Evolutionary conservation across 345 rosid genomes (phyloP).

Genomic region (Eutrema yunnanense): DNA sequence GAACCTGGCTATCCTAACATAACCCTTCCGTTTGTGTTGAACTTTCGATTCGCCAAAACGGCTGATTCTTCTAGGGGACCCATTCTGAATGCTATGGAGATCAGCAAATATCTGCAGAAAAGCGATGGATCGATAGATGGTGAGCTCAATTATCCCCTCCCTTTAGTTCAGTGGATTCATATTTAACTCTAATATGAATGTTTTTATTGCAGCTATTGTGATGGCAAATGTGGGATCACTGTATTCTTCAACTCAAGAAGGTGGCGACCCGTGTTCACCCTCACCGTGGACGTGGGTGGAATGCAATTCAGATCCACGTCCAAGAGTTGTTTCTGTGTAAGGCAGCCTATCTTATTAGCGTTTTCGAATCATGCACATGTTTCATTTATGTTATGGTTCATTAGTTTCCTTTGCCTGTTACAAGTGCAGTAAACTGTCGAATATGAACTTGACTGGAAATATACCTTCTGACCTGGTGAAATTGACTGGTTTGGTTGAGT

Average conservation of each 20-base stretch:
- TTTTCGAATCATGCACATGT: not conserved
- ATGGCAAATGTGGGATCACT: constrained; percentile 47
- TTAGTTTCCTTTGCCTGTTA: not conserved
- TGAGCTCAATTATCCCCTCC: constrained; percentile 27
- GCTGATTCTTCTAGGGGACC: constrained; percentile 90
- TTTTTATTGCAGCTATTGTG: constrained; percentile 49
- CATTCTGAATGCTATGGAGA: constrained; percentile 93
- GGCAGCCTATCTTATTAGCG: constrained; percentile 23
- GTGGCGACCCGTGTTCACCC: constrained; percentile 93
- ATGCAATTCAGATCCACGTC: constrained; percentile 64
- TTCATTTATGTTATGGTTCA: not conserved
- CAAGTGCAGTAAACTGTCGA: constrained; percentile 59
- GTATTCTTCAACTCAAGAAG: constrained; percentile 68
- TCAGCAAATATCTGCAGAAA: constrained; percentile 59
- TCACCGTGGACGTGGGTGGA: constrained; percentile 92
- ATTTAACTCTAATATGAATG: constrained; percentile 13
- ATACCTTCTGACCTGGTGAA: constrained; percentile 66
- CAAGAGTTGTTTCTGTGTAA: constrained; percentile 66
- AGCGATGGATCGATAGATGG: constrained; percentile 79
- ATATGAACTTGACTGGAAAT: constrained; percentile 70
- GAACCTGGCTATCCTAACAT: constrained; percentile 82
- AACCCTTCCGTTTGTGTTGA: constrained; percentile 75
- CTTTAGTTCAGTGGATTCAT: not conserved
- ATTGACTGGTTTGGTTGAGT: constrained; percentile 69
- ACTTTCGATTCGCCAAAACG: constrained; percentile 71